A percentile compares a stretch with the other conserved stretches of the same genome.
These are phyloP conservation scores for Diplodia mutila DNA, from an alignment of 2,329 filamentous ascomycete species.

Conservation along the genomic window DNA sequence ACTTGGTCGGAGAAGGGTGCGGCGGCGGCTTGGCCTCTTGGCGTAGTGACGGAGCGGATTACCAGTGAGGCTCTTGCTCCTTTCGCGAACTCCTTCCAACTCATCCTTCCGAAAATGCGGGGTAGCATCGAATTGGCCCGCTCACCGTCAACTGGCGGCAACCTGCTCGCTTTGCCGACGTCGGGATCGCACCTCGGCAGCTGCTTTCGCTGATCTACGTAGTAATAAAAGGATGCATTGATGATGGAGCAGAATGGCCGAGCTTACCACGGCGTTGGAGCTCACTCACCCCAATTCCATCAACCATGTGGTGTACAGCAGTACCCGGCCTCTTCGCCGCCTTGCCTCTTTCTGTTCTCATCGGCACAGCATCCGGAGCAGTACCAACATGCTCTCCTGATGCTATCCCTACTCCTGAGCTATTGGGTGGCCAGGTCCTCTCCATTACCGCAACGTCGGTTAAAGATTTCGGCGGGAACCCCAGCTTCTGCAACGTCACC, in stretches of 20 bases:
- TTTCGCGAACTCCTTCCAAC: background rate
- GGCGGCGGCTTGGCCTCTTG: slow-evolving; percentile 14
- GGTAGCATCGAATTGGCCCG: background rate
- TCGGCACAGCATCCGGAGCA: background rate
- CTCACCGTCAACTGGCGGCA: background rate
- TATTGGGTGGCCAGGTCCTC: slow-evolving; percentile 5
- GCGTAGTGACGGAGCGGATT: background rate
- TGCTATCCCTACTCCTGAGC: slow-evolving; percentile 4
- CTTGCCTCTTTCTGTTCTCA: background rate
- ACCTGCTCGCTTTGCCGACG: background rate
- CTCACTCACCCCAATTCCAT: background rate
- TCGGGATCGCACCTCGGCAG: background rate
- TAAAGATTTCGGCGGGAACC: background rate
- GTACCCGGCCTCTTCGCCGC: background rate
- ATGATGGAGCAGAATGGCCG: background rate
- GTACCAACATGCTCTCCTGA: background rate
- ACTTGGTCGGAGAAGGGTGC: background rate
- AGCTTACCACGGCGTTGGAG: background rate
- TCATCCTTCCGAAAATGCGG: slow-evolving; percentile 9
- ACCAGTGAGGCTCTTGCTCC: background rate
- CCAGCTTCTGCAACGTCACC: slow-evolving; percentile 42
- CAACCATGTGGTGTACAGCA: background rate
- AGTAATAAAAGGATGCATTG: background rate
- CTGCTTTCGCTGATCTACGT: background rate
- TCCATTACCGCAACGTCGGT: slow-evolving; percentile 11